Evolutionary conservation across 768 basidiomycete genomes (phyloP), one percentile per base, ranked within the genome.

Genomic region (Gelatoporia subvermispora): DNA sequence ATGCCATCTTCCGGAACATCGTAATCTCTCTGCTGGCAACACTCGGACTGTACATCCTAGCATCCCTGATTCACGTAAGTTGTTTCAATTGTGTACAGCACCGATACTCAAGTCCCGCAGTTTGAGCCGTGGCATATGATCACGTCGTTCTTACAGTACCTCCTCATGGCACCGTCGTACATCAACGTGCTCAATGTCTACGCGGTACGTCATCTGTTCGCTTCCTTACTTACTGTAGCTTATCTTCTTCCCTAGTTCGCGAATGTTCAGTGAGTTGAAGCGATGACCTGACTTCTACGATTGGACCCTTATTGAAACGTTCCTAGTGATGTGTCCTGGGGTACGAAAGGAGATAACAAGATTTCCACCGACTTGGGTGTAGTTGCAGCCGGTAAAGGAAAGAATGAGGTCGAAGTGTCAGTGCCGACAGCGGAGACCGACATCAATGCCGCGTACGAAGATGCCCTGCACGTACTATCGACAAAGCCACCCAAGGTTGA

Each of bases 111-210:
- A 37, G 39, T 31, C 34, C 24, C 60, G 41, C 61, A 95, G 84
- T 84, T 96, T 57, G 93, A 98, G 57, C 95, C 95, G 2, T 96
- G 93, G 92, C 96, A 99, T 65, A 89, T 99, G 92, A 75, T 99
- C 60, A 97, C 96, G 0, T 91, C 88, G 4, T 94, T 98, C 69
- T 22, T 93, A n/a, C 95, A 93, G 64, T 95, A 94, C 61, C 65
- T 88, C 20, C 76, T 96, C 52, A 82, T 97, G 74, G 89, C 93
- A 0, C 95, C 95, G 2, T 92, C 92, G 0, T 97, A 94, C 59
- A 95, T 95, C 62, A 80, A 85, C 47, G 89, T 98, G 11, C 75
- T 98, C 46, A 95, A 95, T 63, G 92, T 95, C 54, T 93, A 94
- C 60, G 85, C 84, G 3, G 81, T 85, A 66, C 34, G 79, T 60